Evolutionary conservation across 2,329 filamentous ascomycete species (phyloP).

Genomic region (Ascochyta koolunga): DNA sequence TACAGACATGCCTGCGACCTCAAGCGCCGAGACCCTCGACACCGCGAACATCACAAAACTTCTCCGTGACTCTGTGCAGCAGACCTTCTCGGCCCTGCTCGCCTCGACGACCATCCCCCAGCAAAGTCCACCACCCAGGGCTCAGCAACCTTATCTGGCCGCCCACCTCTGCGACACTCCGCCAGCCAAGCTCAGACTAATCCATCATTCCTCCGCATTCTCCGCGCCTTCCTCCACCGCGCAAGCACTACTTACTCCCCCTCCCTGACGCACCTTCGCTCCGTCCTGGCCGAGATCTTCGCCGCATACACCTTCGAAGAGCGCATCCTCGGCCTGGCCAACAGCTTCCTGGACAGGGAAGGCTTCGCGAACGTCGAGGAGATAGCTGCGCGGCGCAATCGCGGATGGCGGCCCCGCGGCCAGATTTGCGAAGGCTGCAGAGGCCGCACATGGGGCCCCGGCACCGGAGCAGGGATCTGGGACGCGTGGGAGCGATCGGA

Average conservation of each 20-base stretch:
- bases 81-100: conserved; percentile 86
- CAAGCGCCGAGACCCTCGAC: conserved; percentile 52
- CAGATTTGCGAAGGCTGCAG: conserved; percentile 89
- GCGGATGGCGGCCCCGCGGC: conserved; percentile 86
- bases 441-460: conserved; percentile 85
- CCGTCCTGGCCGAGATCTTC: conserved; percentile 87
- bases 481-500: conserved; percentile 71
- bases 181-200: conserved; percentile 52
- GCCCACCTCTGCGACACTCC: conserved; percentile 31
- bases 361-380: conserved; percentile 83
- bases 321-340: conserved; percentile 83
- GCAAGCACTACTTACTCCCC: conserved; percentile 78
- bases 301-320: conserved; percentile 95
- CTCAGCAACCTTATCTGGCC: conserved; percentile 13
- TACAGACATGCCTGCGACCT: conserved; percentile 34
- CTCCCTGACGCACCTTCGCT: conserved; percentile 83
- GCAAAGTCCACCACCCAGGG: conserved; percentile 25
- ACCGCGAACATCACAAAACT: conserved; percentile 67
- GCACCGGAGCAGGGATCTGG: conserved; percentile 77
- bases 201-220: conserved; percentile 83
- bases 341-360: conserved; percentile 84
- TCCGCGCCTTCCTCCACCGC: conserved; percentile 84
- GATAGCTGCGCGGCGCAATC: conserved; percentile 75
- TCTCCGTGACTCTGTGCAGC: conserved; percentile 82
- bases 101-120: conserved; percentile 63